Evolutionary conservation across 306 rosid genomes (phyloP).

Genomic region (Ormosia emarginata): DNA sequence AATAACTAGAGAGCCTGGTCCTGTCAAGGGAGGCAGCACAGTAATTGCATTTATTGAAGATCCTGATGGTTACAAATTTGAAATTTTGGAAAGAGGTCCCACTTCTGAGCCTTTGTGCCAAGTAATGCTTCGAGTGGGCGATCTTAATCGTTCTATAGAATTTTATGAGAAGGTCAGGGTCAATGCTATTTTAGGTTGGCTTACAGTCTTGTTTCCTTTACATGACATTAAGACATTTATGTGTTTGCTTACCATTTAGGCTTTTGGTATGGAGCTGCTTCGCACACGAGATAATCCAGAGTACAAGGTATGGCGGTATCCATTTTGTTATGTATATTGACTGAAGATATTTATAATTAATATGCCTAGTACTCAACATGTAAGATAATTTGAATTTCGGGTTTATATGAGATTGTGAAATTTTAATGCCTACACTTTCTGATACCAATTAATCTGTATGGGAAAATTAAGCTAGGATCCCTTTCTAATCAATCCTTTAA

Average conservation of each 20-base stretch:
- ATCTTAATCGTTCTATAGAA: constrained; percentile 84
- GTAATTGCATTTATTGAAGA: constrained; percentile 94
- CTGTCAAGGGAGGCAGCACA: constrained; percentile 89
- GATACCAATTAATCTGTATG: not conserved
- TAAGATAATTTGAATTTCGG: not conserved
- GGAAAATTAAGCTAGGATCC: not conserved
- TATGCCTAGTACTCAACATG: not conserved
- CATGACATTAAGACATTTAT: constrained; percentile 7
- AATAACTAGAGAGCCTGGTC: constrained; percentile 90
- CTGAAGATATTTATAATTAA: not conserved
- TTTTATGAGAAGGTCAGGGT: constrained; percentile 86
- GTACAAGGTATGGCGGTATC: constrained; percentile 60
- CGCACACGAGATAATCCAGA: constrained; percentile 88
- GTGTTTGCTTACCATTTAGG: constrained; percentile 43
- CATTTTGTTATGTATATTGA: not conserved
- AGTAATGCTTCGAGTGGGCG: constrained; percentile 99
- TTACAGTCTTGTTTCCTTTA: not conserved
- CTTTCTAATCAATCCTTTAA: constrained; percentile 3
- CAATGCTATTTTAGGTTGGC: constrained; percentile 1
- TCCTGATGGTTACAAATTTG: constrained; percentile 97
- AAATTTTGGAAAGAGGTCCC: constrained; percentile 92
- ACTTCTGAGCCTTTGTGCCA: constrained; percentile 94
- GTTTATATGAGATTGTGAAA: not conserved
- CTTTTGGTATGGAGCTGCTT: constrained; percentile 97
- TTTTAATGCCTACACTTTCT: not conserved